Evolutionary conservation across 352 stramenopile genomes (phyloP).

Genomic region (Aphanomyces invadans): DNA sequence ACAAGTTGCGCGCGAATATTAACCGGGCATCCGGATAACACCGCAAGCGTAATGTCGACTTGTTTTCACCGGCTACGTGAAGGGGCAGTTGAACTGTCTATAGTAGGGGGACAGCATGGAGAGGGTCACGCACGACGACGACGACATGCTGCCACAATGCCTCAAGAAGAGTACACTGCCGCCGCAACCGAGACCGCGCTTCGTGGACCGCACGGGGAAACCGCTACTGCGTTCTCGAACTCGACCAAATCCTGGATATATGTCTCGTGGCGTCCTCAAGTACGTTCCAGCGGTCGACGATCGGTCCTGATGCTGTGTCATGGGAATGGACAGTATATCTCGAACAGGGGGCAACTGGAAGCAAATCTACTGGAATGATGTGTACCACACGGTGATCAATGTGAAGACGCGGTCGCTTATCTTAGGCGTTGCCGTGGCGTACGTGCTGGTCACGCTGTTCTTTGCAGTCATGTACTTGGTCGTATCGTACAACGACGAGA

Average conservation of each 20-base stretch:
- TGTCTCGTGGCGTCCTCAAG: constrained; percentile 21
- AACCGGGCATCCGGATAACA: not conserved
- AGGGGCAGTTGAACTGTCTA: too few relatives aligned
- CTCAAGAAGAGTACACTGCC: not conserved
- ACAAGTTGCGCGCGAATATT: not conserved
- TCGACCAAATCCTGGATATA: constrained; percentile 6
- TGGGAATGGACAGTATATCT: constrained; percentile 36
- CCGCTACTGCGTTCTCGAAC: not conserved
- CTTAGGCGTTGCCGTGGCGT: constrained; percentile 31
- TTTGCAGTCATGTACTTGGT: constrained; percentile 70
- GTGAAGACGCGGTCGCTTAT: constrained; percentile 33
- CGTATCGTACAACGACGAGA: constrained; percentile 46
- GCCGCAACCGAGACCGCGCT: constrained; percentile 4
- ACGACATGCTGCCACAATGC: constrained; percentile 7
- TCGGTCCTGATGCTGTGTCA: not conserved
- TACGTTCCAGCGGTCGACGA: too few relatives aligned
- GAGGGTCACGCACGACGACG: not conserved
- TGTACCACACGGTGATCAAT: constrained; percentile 85
- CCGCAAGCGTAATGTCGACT: not conserved
- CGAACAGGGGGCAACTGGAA: constrained; percentile 70
- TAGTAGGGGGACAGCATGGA: too few relatives aligned
- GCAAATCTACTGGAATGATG: constrained; percentile 75
- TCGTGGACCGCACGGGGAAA: constrained; percentile 15
- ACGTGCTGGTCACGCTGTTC: constrained; percentile 70
- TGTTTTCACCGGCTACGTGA: too few relatives aligned